phyloP scores from a whole-genome alignment of 805 yeast genomes.

The Wickerhamomyces strasburgensis region DNA sequence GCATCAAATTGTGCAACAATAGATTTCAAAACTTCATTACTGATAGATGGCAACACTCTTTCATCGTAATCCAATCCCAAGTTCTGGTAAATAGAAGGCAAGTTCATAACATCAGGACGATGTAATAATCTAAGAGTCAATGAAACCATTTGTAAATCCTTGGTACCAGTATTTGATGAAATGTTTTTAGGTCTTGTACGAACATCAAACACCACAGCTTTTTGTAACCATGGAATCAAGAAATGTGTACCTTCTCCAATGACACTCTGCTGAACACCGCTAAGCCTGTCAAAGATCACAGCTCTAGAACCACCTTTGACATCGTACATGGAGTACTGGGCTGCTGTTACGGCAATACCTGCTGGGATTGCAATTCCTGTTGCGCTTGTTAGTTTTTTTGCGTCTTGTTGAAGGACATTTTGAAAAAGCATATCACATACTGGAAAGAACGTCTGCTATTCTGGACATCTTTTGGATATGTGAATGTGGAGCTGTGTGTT shows the following conservation, averaged over 20 bases:
- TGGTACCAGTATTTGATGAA: conserved; percentile 92
- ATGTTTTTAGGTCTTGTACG: conserved; percentile 94
- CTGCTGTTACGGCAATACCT: conserved; percentile 64
- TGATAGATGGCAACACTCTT: conserved; percentile 87
- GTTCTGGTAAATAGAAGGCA: conserved; percentile 86
- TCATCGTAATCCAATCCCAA: conserved; percentile 94
- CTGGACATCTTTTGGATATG: conserved; percentile 31
- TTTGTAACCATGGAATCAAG: conserved; percentile 92
- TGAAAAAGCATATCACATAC: conserved; percentile 9
- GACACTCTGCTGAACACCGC: conserved; percentile 84
- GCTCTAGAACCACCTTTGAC: conserved; percentile 96
- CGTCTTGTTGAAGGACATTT: neutral
- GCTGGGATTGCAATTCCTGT: conserved; percentile 59
- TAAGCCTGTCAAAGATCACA: conserved; percentile 85
- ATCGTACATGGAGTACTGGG: conserved; percentile 84
- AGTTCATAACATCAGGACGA: conserved; percentile 80
- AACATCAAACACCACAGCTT: conserved; percentile 85
- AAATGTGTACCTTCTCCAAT: conserved; percentile 97
- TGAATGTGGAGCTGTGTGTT: too few relatives aligned
- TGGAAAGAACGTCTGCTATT: conserved; percentile 35
- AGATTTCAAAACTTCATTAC: conserved; percentile 84
- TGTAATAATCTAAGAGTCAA: conserved; percentile 89
- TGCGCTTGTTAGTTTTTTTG: neutral
- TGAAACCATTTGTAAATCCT: conserved; percentile 93
- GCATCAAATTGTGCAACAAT: conserved; percentile 94